Evolutionary conservation across 1,139 yeast species (phyloP).

Genomic region (Blastobotrys proliferans): DNA sequence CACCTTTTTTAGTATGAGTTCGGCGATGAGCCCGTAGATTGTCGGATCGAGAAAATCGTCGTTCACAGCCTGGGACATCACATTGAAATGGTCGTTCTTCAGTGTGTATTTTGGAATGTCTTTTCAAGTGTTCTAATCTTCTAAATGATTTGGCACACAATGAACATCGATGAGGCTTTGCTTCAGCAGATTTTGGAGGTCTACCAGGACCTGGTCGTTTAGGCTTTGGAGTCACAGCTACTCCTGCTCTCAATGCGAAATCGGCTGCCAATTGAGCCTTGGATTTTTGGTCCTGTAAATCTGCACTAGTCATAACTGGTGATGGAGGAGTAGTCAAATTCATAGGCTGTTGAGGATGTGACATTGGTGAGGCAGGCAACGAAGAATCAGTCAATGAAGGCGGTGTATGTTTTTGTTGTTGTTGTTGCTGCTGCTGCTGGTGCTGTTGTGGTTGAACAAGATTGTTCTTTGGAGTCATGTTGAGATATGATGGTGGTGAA

Average conservation of each 20-base stretch:
- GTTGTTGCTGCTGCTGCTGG: conserved; percentile 4
- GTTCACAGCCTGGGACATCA: conserved; percentile 58
- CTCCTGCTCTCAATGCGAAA: conserved; percentile 12
- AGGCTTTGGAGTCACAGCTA: neutral
- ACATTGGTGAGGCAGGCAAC: conserved; percentile 1
- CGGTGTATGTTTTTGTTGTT: conserved; percentile 3
- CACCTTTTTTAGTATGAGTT: conserved; percentile 57
- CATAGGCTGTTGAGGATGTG: neutral
- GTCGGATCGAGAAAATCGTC: conserved; percentile 73
- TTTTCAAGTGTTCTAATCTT: conserved; percentile 86
- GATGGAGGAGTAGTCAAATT: conserved; percentile 16
- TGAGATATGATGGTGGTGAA: conserved; percentile 33
- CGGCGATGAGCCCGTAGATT: conserved; percentile 75
- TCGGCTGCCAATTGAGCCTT: conserved; percentile 17
- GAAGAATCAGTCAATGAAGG: conserved; percentile 5
- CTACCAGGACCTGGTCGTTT: conserved; percentile 17
- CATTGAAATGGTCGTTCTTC: conserved; percentile 83
- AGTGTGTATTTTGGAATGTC: conserved; percentile 87
- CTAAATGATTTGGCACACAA: conserved; percentile 72
- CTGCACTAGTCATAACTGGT: conserved; percentile 12
- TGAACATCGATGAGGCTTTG: conserved; percentile 45
- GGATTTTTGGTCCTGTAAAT: conserved; percentile 4
- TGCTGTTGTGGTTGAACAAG: conserved; percentile 5
- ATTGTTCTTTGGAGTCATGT: conserved; percentile 3
- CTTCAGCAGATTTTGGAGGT: conserved; percentile 15